Conservation (phyloP, 1,139 yeast species). For the Yamadazyma conglobata region DNA sequence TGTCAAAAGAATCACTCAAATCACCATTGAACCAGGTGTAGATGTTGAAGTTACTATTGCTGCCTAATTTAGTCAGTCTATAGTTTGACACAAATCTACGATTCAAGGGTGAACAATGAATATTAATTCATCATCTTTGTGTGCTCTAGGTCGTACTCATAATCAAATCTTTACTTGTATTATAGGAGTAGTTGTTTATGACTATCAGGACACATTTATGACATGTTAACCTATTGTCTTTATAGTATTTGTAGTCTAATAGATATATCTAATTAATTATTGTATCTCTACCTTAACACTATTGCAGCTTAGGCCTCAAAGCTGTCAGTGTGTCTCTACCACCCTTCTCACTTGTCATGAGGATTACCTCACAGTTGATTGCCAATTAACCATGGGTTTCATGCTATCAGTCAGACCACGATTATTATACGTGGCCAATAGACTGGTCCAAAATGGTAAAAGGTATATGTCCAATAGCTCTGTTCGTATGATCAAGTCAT, state of each 20-base stretch:
- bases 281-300: neutral
- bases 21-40: constrained; percentile 67
- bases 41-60: constrained; percentile 43
- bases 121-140: constrained; percentile 2
- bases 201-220: constrained; percentile 15
- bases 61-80: constrained; percentile 22
- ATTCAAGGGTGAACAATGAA: neutral
- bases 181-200: constrained; percentile 11
- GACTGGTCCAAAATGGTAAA: constrained; percentile 19
- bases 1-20: constrained; percentile 95
- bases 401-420: constrained; percentile 32
- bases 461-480: constrained; percentile 15
- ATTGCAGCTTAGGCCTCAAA: neutral
- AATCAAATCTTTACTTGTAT: constrained; percentile 10
- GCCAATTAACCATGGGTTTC: no score
- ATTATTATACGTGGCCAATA: constrained; percentile 26
- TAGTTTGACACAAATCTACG: neutral
- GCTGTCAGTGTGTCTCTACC: no score
- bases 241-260: constrained; percentile 1
- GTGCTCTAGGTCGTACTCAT: constrained; percentile 20
- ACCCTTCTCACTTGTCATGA: no score
- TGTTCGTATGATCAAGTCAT: constrained; percentile 12
- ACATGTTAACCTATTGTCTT: neutral
- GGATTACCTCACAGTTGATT: no score
- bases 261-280: neutral